Evolutionary conservation across 1,284 basidiomycete genomes (phyloP), one percentile per base, ranked within the genome.

Genomic region (Tilletiaria anomala): DNA sequence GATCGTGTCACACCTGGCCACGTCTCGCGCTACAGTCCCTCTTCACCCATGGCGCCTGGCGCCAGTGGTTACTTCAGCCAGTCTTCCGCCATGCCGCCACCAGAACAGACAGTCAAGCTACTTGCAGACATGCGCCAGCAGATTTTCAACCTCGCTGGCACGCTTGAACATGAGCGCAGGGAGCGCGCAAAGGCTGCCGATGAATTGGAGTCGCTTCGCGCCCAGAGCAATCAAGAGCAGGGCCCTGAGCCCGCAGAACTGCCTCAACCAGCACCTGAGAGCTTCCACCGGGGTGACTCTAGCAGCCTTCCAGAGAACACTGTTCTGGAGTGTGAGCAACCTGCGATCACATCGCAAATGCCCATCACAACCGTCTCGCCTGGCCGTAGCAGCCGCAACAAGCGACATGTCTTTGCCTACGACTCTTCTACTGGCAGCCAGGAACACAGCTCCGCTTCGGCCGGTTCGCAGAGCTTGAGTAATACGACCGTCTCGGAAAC

Each of bases 121-220:
- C 51, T 66, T n/a, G 46, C 48, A 1, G 54, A 65, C 19, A 63
- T 66, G 61, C 54, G 61, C 6, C 58, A 66, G 50, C 63, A 66
- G 50, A 66, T 65, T 48, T 54, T 66, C 39, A 62, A 54, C 35
- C 46, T 66, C 11, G 58, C 58, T 16, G 55, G 54, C 23, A 54
- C 48, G n/a, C 53, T 66, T 5, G 53, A 61, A 43, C 52, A 61
- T 20, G 63, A 66, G 53, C 46, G 58, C 10, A 54, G 52, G 36
- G 51, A 58, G 45, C 63, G 64, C 37, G 26, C 48, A 15, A 42
- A 46, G n/a, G 47, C 53, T 17, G 46, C 54, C 47, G 38, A 54
- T 17, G 45, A 61, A 40, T 39, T 53, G 6, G 50, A 48, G 1
- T 42, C 45, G 1, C 21, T 53, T 24, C 50, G 16, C 16, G 37